Evolutionary conservation across 1,139 yeast species (phyloP).

Genomic region (Protomyces inundatus): DNA sequence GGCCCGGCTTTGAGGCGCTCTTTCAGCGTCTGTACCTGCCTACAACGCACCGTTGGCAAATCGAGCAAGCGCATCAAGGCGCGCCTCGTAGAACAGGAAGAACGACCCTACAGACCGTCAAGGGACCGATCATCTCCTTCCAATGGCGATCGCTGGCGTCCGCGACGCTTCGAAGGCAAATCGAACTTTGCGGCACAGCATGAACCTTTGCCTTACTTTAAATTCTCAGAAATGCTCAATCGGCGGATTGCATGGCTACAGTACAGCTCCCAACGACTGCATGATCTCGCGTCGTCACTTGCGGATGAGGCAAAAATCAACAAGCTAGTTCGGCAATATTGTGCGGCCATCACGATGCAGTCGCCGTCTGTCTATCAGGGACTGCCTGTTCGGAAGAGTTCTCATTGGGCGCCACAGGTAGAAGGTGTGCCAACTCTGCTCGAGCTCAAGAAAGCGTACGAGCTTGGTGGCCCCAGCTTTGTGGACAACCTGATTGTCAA

Average conservation of each 20-base stretch:
- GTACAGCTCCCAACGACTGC: not conserved
- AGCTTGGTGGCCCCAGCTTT: constrained; percentile 1
- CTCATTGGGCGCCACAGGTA: not conserved
- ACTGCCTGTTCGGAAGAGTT: not conserved
- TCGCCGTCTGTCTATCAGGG: constrained; percentile 10
- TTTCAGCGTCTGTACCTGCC: not conserved
- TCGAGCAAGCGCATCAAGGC: not conserved
- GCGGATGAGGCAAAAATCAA: not conserved
- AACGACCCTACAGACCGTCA: not conserved
- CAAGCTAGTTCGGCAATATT: not conserved
- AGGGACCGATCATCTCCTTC: not conserved
- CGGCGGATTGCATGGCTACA: not conserved
- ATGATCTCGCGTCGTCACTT: not conserved
- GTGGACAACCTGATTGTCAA: constrained; percentile 16
- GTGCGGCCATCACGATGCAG: not conserved
- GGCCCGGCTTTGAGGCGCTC: not conserved
- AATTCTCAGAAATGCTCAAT: constrained; percentile 6
- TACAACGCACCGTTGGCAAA: not conserved
- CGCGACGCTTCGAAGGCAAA: no score
- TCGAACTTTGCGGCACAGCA: not conserved
- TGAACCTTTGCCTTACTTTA: constrained; percentile 8
- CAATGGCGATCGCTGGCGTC: no score
- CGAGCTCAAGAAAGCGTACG: constrained; percentile 9
- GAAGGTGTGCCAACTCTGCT: not conserved
- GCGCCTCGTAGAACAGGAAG: not conserved